Evolutionary conservation across 345 rosid species (phyloP).

Genomic region (Streptanthus diversifolius): DNA sequence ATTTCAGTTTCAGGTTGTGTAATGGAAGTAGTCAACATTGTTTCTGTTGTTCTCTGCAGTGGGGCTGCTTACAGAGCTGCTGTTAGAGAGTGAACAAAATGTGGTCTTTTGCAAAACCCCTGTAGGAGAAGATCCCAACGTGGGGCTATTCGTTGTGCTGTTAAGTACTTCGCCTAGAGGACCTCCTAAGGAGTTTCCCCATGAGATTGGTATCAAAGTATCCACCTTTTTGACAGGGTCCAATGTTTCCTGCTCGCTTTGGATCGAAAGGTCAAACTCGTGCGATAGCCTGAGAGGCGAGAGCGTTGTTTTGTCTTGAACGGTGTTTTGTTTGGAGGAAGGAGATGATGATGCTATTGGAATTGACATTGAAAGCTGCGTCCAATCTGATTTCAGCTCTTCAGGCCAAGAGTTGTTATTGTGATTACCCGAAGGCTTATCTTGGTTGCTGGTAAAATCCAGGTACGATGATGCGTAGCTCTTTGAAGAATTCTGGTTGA

Average conservation of each 20-base stretch:
- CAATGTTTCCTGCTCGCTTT: constrained; percentile 15
- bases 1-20: constrained; percentile 20
- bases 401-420: constrained; percentile 45
- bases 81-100: constrained; percentile 54
- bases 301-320: constrained; percentile 36
- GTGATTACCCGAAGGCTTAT: constrained; percentile 28
- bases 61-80: constrained; percentile 61
- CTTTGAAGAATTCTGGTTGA: constrained; percentile 39
- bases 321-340: constrained; percentile 30
- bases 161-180: constrained; percentile 65
- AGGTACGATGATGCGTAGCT: constrained; percentile 41
- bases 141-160: constrained; percentile 42
- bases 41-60: constrained; percentile 38
- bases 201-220: constrained; percentile 50
- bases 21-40: constrained; percentile 32
- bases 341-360: constrained; percentile 53
- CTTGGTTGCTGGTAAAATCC: constrained; percentile 36
- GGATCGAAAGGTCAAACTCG: constrained; percentile 40
- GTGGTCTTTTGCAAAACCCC: constrained; percentile 57
- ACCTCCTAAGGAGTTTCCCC: constrained; percentile 57
- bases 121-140: constrained; percentile 52
- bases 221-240: constrained; percentile 39
- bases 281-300: constrained; percentile 54
- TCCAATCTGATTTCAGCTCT: constrained; percentile 59
- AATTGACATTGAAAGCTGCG: constrained; percentile 68